Conservation (phyloP, 176 grass and related monocot species). For the Cenchrus purpureus region DNA sequence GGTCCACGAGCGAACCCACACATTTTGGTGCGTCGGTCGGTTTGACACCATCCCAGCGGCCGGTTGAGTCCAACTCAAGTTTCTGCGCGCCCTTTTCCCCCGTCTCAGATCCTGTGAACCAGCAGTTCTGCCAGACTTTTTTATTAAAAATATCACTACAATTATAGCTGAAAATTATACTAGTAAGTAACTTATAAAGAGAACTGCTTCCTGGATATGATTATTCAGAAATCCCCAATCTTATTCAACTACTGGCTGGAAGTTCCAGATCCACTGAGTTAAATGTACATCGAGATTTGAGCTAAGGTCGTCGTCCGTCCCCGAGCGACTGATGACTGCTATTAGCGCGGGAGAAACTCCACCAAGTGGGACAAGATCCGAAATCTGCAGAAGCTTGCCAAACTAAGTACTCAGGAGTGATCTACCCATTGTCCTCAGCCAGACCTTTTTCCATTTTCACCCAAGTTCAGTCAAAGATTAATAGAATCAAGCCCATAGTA, state of each 20-base stretch:
- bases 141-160: neutral
- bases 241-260: neutral
- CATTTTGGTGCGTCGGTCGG: constrained; percentile 52
- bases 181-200: neutral
- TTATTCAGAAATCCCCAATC: neutral
- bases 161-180: neutral
- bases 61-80: constrained; percentile 53
- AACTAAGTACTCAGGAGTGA: neutral
- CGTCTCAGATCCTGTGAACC: neutral
- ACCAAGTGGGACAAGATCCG: neutral
- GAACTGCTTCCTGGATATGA: neutral
- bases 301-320: neutral
- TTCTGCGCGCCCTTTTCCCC: constrained; percentile 15
- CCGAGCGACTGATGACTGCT: neutral
- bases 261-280: neutral
- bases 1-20: constrained; percentile 48
- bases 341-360: neutral
- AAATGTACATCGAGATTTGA: constrained; percentile 8
- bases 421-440: neutral
- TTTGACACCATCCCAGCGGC: constrained; percentile 34
- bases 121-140: neutral
- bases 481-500: neutral
- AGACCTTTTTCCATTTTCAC: neutral
- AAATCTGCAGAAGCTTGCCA: neutral
- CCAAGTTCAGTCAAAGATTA: neutral